Evolutionary conservation across 2,329 filamentous ascomycete species (phyloP), one percentile per base, ranked within the genome.

Genomic region (Chrysoporthe deuterocubensis): DNA sequence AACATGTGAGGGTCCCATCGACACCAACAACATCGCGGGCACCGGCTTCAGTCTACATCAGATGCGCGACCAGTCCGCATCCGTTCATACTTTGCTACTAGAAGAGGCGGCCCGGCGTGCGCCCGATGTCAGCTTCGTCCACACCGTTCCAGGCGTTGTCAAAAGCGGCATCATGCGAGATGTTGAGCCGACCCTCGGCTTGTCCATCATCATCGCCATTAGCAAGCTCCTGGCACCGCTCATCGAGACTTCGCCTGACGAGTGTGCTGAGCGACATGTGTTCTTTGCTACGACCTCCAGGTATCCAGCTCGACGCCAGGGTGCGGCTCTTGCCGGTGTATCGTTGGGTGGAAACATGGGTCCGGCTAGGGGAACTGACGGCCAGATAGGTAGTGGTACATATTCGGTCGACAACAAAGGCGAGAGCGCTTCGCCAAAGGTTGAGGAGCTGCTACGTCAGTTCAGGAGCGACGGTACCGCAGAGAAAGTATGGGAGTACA

Each of bases 211-310:
- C 3, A 60, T 67, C 26, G 69, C 37, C 32, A 58, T 69, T 16
- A 56, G 46, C 21, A 64, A 46, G 4, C 37, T 70, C 48, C 58
- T 71, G 18, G 58, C 40, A 4, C 48, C 65, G 8, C 40, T 63
- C 65, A 65, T 73, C 43, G 64, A 68, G 32, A 68, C 58, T 2
- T 70, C 69, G 8, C 67, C 70, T 9, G 43, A 73, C 1, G 78
- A 80, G 65, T 73, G 69, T 46, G 79, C 78, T 21, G 76, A 79
- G 68, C 70, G 78, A 6, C 76, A 79, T 70, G 50, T 78, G 34
- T 80, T 74, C 65, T 62, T 77, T 2, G 73, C 73, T 4, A 80
- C 78, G 6, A 79, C 77, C 68, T 76, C 74, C 7, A 72, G 70
- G 50, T 80, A 74, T 69, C 71, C 76, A 4, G 68, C 72, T 48